A percentile compares a stretch with the other conserved stretches of the same genome.
Evolutionary conservation across 2,329 filamentous ascomycete species (phyloP).

Genomic region (Aspergillus fumigatus): DNA sequence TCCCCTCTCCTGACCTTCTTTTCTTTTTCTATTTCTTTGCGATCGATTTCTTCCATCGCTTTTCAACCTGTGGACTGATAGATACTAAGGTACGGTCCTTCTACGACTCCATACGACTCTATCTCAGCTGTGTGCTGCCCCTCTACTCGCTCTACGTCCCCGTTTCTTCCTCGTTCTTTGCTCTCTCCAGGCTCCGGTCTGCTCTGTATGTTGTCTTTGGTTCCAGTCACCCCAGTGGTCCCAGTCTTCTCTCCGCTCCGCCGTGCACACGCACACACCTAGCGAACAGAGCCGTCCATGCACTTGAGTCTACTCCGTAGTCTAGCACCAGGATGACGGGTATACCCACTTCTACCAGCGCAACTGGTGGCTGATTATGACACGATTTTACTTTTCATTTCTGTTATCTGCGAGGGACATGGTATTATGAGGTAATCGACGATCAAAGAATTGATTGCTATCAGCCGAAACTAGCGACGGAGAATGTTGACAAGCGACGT

Average conservation of each 20-base stretch:
- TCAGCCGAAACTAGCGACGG: neutral
- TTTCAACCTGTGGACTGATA: neutral
- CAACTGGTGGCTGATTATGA: neutral
- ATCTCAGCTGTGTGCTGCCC: neutral
- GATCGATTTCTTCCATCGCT: neutral
- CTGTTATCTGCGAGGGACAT: neutral
- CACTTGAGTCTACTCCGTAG: neutral
- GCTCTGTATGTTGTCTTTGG: neutral
- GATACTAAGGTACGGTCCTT: too few species aligned
- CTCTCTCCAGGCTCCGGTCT: neutral
- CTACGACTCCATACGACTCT: neutral
- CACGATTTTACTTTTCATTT: neutral
- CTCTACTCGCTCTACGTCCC: neutral
- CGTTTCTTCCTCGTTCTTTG: neutral
- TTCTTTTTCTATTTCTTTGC: neutral
- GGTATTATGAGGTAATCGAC: neutral
- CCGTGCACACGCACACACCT: slow-evolving; percentile 7
- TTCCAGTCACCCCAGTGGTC: neutral
- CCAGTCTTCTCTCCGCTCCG: slow-evolving; percentile 2
- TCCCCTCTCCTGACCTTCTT: neutral
- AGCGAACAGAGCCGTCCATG: neutral
- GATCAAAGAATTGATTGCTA: neutral
- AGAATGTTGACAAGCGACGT: neutral
- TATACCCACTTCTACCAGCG: neutral
- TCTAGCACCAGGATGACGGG: neutral